Base-by-base conservation (phyloP, 352 stramenopile species). In the Thraustochytrium striatum region DNA sequence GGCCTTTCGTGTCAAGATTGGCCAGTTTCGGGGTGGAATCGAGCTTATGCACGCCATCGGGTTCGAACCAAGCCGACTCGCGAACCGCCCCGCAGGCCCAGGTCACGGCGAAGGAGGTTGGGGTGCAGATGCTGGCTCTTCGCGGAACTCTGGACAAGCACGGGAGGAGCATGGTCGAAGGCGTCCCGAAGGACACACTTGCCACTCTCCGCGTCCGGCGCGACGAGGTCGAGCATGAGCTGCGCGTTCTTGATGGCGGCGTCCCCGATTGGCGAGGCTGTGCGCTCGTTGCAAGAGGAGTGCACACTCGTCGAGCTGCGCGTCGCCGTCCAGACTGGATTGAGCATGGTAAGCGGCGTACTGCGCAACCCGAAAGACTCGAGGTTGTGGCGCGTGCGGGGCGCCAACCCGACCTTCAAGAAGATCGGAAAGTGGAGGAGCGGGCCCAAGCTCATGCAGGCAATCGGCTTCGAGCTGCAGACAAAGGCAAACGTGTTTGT, bases 331-430 rank as follows among this genome's bases (percentile, higher is more conserved):
- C 32, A 35, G 39, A 72, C 32, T 55, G 61, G 30, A 21, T 70
- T 82, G 35, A 35, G 55, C 2, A 82, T 84, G 33, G 78, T 85
- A 28, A 61, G 19, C 35, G 72, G 79, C 62, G 70, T 82, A 2
- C 59, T 85, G 19, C 69, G 53, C 13, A 81, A 85, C 72, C 82
- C 82, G 21, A 78, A 72, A 32, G 78, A 85, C 50, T 68, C 72
- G 25, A 58, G 82, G 2, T 57, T 83, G 11, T 82, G 82, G 39
- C 68, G 82, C 2, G 72, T 85, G 2, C 82, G 79, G 8, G 38
- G 52, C 16, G 78, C 72, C 2, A 85, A 85, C 44, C 68, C 82
- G 35, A 25, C 30, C 5, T 85, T 72, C 52, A 43, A 70, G 7
- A 57, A 43, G 33, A 32, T 85, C 28, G 82, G 82, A 2, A 28